Evolutionary conservation across 2,329 filamentous ascomycete species (phyloP).

Genomic region (Paramyrothecium sp.): DNA sequence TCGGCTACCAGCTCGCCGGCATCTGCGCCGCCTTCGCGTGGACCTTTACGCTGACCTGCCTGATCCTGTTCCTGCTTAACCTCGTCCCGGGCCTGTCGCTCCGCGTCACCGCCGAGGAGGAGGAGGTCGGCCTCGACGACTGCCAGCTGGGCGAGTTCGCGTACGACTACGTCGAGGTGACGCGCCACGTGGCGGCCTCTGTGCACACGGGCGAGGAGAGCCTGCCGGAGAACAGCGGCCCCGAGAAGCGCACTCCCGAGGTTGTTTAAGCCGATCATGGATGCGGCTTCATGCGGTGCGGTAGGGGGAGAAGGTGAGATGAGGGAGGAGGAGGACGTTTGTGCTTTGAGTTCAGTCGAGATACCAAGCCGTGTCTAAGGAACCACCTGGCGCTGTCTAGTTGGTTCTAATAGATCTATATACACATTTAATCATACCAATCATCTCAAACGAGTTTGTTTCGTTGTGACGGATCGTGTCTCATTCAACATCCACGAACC

Average conservation of each 20-base stretch:
- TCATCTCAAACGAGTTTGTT: background rate
- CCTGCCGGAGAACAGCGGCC: conserved; percentile 20
- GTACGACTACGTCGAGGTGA: conserved; percentile 77
- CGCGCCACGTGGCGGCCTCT: conserved; percentile 56
- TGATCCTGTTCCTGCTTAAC: conserved; percentile 71
- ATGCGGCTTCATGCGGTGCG: too few relatives aligned
- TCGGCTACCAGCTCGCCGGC: conserved; percentile 71
- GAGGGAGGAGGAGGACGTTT: background rate
- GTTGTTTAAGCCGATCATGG: background rate
- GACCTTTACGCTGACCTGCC: conserved; percentile 64
- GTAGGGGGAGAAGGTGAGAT: background rate
- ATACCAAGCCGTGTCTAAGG: background rate
- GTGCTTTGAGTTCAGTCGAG: background rate
- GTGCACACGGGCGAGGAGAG: conserved; percentile 16
- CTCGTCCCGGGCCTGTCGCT: conserved; percentile 69
- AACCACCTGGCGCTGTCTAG: background rate
- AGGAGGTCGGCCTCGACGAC: conserved; percentile 70
- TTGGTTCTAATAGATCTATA: background rate
- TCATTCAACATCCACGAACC: too few relatives aligned
- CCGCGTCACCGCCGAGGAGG: conserved; percentile 64
- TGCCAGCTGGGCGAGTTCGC: conserved; percentile 79
- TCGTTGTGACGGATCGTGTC: too few relatives aligned
- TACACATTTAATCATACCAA: background rate
- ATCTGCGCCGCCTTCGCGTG: conserved; percentile 63
- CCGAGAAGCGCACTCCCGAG: conserved; percentile 22